phyloP scores from a whole-genome alignment of 2,329 filamentous ascomycete genomes.

The Aspergillus calidoustus region DNA sequence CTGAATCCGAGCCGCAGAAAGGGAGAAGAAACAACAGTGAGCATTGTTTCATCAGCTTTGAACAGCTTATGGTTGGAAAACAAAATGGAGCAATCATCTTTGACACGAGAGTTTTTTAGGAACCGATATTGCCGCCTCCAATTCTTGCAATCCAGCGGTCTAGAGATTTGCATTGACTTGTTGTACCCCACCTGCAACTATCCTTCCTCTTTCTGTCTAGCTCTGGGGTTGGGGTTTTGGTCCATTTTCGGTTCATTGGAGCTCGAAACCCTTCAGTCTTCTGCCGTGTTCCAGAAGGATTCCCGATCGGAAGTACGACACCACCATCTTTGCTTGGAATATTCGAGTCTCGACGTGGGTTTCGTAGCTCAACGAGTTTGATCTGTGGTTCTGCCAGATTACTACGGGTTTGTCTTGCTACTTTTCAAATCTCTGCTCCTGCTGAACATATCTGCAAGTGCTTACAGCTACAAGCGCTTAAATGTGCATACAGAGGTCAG shows the following conservation, averaged over 20 bases:
- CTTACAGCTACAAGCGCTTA: no score
- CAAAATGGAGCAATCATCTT: background rate
- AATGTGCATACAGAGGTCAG: no score
- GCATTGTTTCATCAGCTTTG: background rate
- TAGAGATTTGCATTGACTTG: background rate
- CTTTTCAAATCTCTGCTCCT: no score
- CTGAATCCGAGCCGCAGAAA: background rate
- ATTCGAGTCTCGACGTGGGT: background rate
- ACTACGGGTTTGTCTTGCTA: no score
- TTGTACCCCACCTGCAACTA: background rate
- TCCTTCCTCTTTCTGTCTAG: background rate
- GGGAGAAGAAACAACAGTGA: background rate
- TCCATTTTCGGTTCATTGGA: background rate
- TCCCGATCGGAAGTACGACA: background rate
- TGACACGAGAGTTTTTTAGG: background rate
- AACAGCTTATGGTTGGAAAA: background rate
- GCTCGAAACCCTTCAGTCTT: constrained; percentile 4
- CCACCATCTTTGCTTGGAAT: background rate
- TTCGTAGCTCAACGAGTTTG: background rate
- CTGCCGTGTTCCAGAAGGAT: constrained; percentile 8
- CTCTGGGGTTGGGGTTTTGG: background rate
- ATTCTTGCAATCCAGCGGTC: background rate
- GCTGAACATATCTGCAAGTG: no score
- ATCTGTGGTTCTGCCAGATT: background rate
- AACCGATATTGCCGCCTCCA: constrained; percentile 5